Evolutionary conservation across 1,284 basidiomycete species (phyloP), one percentile per base, ranked within the genome.

Genomic region (Ganoderma sinense): DNA sequence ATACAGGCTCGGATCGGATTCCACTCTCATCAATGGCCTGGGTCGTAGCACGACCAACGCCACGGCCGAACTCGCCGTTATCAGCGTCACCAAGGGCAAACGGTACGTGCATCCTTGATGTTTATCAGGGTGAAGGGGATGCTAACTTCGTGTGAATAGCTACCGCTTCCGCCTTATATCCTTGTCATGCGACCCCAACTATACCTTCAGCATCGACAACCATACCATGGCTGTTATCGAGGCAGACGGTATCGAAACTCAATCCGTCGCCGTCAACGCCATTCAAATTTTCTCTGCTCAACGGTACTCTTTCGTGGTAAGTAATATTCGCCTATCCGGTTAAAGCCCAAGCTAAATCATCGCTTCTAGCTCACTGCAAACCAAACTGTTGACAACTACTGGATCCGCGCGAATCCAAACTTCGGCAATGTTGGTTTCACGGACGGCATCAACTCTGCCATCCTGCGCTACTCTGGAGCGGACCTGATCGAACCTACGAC

Each of bases 1-100:
- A 11, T 48, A 8, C 60, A 76, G 75, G 40, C 43, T 65, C 18
- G 69, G 68, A 18, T 51, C 74, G 4, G 71, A 72, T 43, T 60
- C 84, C 0, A 87, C 85, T 2, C 76, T 90, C 6, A 87, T 91
- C 75, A 90, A 90, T 62, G 85, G 85, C 6, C 75, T 78, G 36
- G 85, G 86, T 14, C 78, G 81, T 3, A 80, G 68, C 63, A 58
- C 69, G 11, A 74, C 75, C 26, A 75, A 74, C 4, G 69, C 75
- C 2, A 67, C 72, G 4, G 70, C 75, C 14, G 69, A 76, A 4
- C 72, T 83, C 33, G 73, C 82, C 1, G 78, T 83, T 0, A 76
- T 84, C 66, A 78, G 65, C 23, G 80, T 82, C 16, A 66, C 67
- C 4, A 23, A 66, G 26, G 73, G 78, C 48, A 82, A 85, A 68